Conservation (phyloP, 768 basidiomycete species). For the Boletus bicolor region DNA sequence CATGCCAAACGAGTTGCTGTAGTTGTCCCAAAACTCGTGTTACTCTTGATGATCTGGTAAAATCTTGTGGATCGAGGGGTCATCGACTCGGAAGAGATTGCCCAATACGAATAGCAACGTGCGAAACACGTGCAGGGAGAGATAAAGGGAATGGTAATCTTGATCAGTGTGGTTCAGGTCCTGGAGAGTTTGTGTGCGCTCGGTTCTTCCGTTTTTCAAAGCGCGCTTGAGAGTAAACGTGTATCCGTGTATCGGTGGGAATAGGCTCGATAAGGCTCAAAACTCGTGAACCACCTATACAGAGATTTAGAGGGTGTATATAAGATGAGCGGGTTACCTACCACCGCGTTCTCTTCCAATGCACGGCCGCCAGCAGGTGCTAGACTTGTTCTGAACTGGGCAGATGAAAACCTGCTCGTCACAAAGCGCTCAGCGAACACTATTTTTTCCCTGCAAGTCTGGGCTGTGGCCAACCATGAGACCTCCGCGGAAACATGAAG, state of each 20-base stretch:
- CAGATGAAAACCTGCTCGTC: background rate
- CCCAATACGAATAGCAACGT: slow-evolving; percentile 3
- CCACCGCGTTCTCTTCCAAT: background rate
- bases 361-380: background rate
- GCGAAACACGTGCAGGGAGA: slow-evolving; percentile 4
- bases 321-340: background rate
- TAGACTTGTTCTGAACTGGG: background rate
- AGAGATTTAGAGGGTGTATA: background rate
- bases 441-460: background rate
- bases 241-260: background rate
- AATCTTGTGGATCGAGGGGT: background rate
- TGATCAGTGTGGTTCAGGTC: background rate
- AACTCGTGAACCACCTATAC: background rate
- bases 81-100: background rate
- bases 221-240: background rate
- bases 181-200: background rate
- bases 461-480: background rate
- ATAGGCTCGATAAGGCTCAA: no score
- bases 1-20: background rate
- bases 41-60: background rate
- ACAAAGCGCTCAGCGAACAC: background rate
- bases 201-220: background rate
- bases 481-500: background rate
- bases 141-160: background rate
- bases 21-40: background rate